These are phyloP conservation scores for Hypoxylon fuscum DNA, from an alignment of 495 filamentous ascomycete species.

Conservation along the genomic window DNA sequence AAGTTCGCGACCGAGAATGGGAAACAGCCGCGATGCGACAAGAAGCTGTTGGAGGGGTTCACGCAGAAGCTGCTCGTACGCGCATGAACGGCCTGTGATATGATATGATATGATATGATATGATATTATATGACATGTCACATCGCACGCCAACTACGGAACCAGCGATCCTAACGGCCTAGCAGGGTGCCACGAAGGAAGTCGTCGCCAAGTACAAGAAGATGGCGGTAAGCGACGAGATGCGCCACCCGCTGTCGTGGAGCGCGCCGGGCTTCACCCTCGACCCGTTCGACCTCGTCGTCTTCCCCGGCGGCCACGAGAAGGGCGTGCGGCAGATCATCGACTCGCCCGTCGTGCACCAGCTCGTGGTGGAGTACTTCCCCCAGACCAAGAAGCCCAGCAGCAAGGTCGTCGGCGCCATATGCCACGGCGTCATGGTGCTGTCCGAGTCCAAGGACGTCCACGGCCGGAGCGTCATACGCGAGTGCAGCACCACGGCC, in stretches of 20 bases:
- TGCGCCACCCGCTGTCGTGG: conserved; percentile 56
- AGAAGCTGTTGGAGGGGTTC: conserved; percentile 61
- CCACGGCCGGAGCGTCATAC: conserved; percentile 57
- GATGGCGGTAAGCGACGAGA: conserved; percentile 56
- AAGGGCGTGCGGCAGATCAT: conserved; percentile 62
- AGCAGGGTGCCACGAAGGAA: conserved; percentile 57
- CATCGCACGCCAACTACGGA: too few relatives aligned
- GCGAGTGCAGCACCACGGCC: conserved; percentile 59
- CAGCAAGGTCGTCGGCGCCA: conserved; percentile 56
- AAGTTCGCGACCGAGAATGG: conserved; percentile 62
- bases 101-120: too few relatives aligned
- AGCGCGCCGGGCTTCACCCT: conserved; percentile 56
- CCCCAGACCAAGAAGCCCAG: conserved; percentile 57
- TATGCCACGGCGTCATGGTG: conserved; percentile 65
- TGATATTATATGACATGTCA: too few relatives aligned
- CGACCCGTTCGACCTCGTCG: conserved; percentile 56
- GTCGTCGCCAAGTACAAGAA: conserved; percentile 52
- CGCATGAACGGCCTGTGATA: too few relatives aligned
- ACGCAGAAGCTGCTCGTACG: conserved; percentile 62
- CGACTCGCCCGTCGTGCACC: conserved; percentile 59
- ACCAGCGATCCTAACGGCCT: conserved; percentile 23
- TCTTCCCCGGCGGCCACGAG: conserved; percentile 65
- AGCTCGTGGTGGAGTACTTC: conserved; percentile 58
- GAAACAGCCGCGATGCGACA: conserved; percentile 58
- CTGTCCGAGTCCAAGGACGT: conserved; percentile 53